Evolutionary conservation across 768 basidiomycete species (phyloP), one percentile per base, ranked within the genome.

Genomic region (Clavulina sp.): DNA sequence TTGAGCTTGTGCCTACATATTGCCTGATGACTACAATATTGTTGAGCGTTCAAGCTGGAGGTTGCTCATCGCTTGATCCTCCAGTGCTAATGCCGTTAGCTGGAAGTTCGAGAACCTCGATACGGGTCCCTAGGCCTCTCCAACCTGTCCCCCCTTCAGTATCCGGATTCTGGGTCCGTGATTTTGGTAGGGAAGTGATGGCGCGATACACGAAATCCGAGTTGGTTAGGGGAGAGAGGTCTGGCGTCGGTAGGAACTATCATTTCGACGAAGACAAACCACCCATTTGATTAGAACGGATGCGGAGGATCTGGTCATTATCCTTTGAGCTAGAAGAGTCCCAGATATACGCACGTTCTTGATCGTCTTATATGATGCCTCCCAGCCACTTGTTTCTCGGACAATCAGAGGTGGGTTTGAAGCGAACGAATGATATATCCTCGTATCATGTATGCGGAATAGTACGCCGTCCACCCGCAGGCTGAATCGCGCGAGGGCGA

Each of bases 391-490:
- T 19, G 73, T 69, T 63, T 97, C 91, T 36, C 85, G 74, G 3
- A 96, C 72, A 36, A 97, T 62, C 30, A 76, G 61, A 0, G 77
- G 76, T 4, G 76, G 73, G 5, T 65, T 60, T 0, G 77, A 74
- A 0, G 71, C 62, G 57, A 96, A 88, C 0, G 81, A 80, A 62
- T 93, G 86, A 60, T 85, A 99, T 46, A 95, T 69, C 38, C 95
- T 74, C 0, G 91, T 91, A 60, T 99, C 95, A 58, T 75, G 78
- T 33, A 76, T 75, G 40, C 95, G 76, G 68, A 97, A 97, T 46
- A 97, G 76, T 41, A 99, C 93, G 51, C 82, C 76, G 62, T 99
- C 95, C 46, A 99, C 91, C 23, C 95, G 78, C 4, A 99, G 72
- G n/a, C 83, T 88, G 63, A 93, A 87, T 9, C 95, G 78, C 1